A percentile compares a stretch with the other conserved stretches of the same genome.
phyloP scores from a whole-genome alignment of 1,284 basidiomycete species.

The Trichosporon coremiiforme region DNA sequence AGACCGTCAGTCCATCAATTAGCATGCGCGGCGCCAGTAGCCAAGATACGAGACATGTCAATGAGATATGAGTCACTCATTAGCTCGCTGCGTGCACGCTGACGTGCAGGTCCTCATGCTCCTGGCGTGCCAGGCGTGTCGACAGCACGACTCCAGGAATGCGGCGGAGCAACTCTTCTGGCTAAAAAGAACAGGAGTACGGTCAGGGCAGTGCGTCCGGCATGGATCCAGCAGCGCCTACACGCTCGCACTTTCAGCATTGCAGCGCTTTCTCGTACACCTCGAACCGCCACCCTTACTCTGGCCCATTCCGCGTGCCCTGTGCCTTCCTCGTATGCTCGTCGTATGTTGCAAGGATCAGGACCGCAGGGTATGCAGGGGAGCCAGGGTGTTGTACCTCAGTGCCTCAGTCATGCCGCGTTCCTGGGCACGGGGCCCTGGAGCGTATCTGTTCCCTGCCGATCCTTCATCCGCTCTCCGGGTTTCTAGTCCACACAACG shows the following conservation, averaged over 20 bases:
- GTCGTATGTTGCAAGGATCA: neutral
- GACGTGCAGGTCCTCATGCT: no score
- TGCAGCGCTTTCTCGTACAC: neutral
- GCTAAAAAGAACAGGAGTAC: neutral
- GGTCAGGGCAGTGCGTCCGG: neutral
- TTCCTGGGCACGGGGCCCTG: constrained; percentile 1
- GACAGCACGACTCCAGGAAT: neutral
- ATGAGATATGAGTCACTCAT: neutral
- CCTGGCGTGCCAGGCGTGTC: no score
- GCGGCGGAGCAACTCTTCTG: neutral
- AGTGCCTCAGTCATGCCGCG: neutral
- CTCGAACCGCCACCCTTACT: neutral
- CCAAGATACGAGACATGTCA: neutral
- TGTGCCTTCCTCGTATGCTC: neutral
- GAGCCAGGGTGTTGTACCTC: neutral
- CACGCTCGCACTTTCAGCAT: neutral
- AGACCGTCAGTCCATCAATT: neutral
- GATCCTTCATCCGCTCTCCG: neutral
- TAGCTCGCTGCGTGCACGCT: no score
- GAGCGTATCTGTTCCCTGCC: neutral
- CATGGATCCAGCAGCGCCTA: neutral
- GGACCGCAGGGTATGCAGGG: neutral
- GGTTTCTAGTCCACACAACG: no score
- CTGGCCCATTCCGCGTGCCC: neutral
- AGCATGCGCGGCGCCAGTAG: neutral